Conservation (phyloP, 148 eudicot species). For the Cornus controversa region DNA sequence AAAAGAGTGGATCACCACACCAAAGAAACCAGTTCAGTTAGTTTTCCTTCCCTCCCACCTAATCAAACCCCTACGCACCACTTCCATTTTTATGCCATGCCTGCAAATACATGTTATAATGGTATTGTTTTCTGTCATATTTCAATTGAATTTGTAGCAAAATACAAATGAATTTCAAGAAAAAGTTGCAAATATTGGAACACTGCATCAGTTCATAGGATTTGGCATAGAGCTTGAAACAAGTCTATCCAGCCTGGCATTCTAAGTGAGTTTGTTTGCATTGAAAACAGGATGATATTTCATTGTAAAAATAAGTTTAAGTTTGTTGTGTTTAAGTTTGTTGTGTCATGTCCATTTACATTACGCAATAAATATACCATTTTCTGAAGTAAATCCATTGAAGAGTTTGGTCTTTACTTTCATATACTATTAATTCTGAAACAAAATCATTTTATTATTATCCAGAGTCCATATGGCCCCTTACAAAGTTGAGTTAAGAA, state of each 20-base stretch:
- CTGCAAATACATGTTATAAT: not conserved
- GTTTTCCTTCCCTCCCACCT: not conserved
- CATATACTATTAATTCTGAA: not conserved
- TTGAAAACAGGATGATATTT: no score
- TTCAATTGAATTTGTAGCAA: not conserved
- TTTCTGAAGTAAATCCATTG: not conserved
- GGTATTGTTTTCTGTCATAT: not conserved
- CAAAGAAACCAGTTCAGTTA: not conserved
- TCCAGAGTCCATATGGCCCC: not conserved
- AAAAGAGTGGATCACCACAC: not conserved
- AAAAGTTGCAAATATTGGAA: not conserved
- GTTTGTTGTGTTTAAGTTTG: no score
- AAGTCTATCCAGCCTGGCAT: not conserved
- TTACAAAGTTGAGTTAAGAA: not conserved
- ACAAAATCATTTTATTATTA: not conserved
- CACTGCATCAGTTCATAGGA: no score
- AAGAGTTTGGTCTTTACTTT: not conserved
- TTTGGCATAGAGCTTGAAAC: no score
- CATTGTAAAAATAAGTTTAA: no score
- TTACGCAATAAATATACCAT: not conserved
- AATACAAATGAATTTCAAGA: not conserved
- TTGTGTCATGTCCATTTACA: no score
- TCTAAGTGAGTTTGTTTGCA: not conserved
- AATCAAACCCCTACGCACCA: not conserved
- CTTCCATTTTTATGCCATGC: not conserved